A percentile compares a stretch with the other conserved stretches of the same genome.
Conservation (phyloP, 2,329 filamentous ascomycete genomes). For the Clarireedia paspali region DNA sequence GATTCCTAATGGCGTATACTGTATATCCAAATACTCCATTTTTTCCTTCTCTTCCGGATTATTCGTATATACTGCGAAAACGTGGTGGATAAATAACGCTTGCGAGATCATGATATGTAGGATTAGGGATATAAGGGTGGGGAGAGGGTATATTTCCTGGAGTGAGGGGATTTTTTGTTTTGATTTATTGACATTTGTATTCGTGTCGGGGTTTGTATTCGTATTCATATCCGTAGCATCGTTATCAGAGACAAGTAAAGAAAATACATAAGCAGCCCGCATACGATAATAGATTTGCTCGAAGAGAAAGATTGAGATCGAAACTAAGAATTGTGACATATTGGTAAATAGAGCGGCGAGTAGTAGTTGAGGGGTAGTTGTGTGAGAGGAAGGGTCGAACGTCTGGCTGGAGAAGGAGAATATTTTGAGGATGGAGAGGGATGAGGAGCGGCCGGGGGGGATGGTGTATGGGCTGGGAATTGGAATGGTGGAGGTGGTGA, state of each 20-base stretch:
- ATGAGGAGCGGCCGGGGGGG: not conserved
- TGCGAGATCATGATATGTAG: conserved; percentile 1
- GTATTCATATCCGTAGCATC: too few species aligned
- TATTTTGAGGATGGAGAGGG: not conserved
- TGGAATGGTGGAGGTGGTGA: conserved; percentile 4
- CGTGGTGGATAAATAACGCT: conserved; percentile 1
- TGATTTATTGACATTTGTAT: too few species aligned
- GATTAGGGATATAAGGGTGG: not conserved
- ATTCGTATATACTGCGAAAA: not conserved
- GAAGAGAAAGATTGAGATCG: conserved; percentile 37
- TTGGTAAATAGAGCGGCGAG: conserved; percentile 35
- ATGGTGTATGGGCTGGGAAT: not conserved
- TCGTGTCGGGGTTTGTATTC: too few species aligned
- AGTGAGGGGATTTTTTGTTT: too few species aligned
- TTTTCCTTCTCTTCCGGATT: not conserved
- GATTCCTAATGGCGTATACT: conserved; percentile 2
- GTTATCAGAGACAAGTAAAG: not conserved
- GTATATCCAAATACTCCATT: not conserved
- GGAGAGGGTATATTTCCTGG: not conserved
- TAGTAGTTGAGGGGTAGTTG: conserved; percentile 10
- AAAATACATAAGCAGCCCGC: conserved; percentile 38
- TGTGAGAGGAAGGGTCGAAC: not conserved
- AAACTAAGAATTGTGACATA: conserved; percentile 38
- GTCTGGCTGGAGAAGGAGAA: conserved; percentile 3
- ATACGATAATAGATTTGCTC: conserved; percentile 40